Conservation (phyloP, 2,329 filamentous ascomycete species). For the Stachybotrys elegans region DNA sequence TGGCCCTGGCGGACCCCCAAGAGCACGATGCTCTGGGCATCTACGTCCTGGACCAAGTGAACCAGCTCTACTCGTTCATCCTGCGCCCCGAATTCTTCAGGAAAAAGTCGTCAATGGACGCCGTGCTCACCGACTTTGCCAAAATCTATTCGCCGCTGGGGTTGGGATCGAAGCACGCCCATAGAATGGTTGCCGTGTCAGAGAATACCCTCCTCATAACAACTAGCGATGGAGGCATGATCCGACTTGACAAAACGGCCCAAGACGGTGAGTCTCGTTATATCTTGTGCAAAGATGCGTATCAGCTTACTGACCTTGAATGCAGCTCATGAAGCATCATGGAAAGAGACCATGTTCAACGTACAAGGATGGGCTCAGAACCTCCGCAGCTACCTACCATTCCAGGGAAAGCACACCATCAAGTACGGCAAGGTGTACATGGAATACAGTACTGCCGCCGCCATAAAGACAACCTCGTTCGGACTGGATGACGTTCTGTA, state of each 20-base stretch:
- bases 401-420: constrained; percentile 59
- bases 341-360: constrained; percentile 70
- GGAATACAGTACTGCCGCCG: constrained; percentile 63
- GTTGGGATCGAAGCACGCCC: constrained; percentile 72
- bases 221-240: constrained; percentile 71
- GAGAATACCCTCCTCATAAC: constrained; percentile 73
- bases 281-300: too few species aligned
- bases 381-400: constrained; percentile 60
- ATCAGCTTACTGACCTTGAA: background rate
- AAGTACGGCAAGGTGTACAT: constrained; percentile 59
- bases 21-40: constrained; percentile 74
- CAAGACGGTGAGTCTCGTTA: constrained; percentile 20
- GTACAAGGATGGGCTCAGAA: constrained; percentile 68
- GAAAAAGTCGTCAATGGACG: constrained; percentile 62
- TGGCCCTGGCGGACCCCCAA: constrained; percentile 75
- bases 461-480: constrained; percentile 50
- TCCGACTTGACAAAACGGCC: constrained; percentile 61
- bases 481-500: constrained; percentile 47
- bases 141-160: constrained; percentile 69
- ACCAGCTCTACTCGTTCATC: constrained; percentile 78
- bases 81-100: constrained; percentile 79
- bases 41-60: constrained; percentile 74
- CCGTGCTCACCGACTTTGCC: constrained; percentile 70
- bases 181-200: constrained; percentile 71
- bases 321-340: constrained; percentile 26